Conservation (phyloP, 2,329 filamentous ascomycete genomes). For the Cladosporium sp. region DNA sequence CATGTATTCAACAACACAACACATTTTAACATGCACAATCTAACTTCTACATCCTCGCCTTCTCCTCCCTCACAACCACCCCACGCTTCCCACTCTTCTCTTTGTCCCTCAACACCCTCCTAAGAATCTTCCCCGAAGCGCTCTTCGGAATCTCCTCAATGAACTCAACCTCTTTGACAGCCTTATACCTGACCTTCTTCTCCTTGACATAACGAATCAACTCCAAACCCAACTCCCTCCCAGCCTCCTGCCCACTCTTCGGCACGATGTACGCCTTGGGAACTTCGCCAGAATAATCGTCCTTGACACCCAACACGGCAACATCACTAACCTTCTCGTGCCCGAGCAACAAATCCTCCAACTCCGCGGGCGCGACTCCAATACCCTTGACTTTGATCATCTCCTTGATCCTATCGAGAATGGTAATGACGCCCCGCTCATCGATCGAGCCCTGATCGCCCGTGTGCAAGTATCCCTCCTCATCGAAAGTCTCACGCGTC, state of each 20-base stretch:
- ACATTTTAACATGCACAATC: no score
- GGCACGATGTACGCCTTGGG: constrained; percentile 56
- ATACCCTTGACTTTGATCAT: constrained; percentile 64
- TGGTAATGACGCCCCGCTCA: constrained; percentile 52
- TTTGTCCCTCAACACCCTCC: constrained; percentile 54
- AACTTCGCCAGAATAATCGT: constrained; percentile 54
- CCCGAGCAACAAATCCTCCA: constrained; percentile 57
- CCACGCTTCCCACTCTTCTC: constrained; percentile 32
- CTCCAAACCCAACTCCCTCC: constrained; percentile 38
- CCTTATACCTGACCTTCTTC: constrained; percentile 66
- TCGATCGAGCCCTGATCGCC: constrained; percentile 53
- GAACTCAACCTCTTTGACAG: constrained; percentile 62
- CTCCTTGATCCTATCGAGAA: constrained; percentile 59
- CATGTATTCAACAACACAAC: no score
- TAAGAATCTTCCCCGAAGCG: constrained; percentile 69
- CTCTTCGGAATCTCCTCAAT: constrained; percentile 68
- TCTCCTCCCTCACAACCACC: constrained; percentile 31
- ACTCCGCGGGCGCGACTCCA: constrained; percentile 57
- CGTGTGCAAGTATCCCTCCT: constrained; percentile 51
- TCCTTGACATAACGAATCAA: constrained; percentile 59
- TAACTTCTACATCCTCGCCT: constrained; percentile 27
- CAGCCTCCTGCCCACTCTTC: constrained; percentile 28
- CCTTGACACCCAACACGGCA: constrained; percentile 51
- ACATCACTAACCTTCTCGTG: constrained; percentile 54
- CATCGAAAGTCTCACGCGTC: constrained; percentile 41